Percentiles rank a stretch among this genome's conserved stretches.
Evolutionary conservation across 1,284 basidiomycete genomes (phyloP).

Genomic region (Peniophora sp.): DNA sequence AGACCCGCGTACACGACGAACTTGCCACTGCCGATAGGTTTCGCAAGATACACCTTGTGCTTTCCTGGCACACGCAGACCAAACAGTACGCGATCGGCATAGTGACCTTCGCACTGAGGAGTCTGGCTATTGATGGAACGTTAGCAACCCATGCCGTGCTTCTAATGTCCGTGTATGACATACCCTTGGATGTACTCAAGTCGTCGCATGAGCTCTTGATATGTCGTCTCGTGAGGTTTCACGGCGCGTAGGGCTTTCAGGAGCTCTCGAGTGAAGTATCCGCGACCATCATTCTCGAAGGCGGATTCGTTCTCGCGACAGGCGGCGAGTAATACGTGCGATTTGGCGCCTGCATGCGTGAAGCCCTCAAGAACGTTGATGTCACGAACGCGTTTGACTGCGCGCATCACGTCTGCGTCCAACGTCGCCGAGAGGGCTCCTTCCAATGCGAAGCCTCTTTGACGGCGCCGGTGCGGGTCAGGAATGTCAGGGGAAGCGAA

Average conservation of each 20-base stretch:
- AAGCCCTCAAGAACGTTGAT: background rate
- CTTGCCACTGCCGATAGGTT: background rate
- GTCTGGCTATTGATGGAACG: background rate
- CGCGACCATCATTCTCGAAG: background rate
- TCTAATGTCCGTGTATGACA: background rate
- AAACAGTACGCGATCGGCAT: background rate
- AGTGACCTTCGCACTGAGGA: background rate
- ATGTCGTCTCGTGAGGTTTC: background rate
- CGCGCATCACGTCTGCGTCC: background rate
- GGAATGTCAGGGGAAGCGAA: too few species aligned
- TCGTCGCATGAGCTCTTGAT: background rate
- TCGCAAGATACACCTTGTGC: background rate
- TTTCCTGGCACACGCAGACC: background rate
- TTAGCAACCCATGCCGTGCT: slow-evolving; percentile 15
- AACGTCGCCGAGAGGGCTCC: background rate
- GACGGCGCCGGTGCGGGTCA: background rate
- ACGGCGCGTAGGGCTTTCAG: background rate
- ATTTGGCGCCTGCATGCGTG: background rate
- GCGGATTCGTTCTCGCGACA: background rate
- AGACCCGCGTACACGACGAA: slow-evolving; percentile 12
- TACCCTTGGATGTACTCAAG: background rate
- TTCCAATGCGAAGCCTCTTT: background rate
- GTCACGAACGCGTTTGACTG: background rate
- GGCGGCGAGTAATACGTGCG: background rate
- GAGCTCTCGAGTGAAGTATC: background rate